These are phyloP conservation scores for Solanum peruvianum DNA, from an alignment of 257 asterid species.

Conservation along the genomic window DNA sequence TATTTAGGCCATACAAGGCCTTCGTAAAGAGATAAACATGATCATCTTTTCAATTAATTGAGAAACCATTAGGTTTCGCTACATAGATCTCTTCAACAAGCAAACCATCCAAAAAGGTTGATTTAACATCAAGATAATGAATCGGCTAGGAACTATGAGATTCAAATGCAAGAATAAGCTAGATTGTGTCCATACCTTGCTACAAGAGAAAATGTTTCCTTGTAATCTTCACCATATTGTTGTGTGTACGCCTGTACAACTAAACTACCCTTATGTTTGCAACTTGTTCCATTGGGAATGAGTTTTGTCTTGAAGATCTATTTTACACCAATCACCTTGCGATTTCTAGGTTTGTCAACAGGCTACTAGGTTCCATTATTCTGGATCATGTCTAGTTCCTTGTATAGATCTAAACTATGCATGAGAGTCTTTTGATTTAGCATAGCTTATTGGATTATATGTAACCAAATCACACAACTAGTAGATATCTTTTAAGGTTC, in stretches of 20 bases:
- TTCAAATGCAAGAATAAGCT: no score
- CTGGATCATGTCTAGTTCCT: not conserved
- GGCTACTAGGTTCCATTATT: not conserved
- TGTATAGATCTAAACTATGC: not conserved
- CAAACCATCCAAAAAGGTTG: not conserved
- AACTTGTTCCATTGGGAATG: not conserved
- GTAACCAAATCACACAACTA: no score
- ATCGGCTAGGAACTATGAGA: no score
- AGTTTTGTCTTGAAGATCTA: no score
- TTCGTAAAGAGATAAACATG: no score
- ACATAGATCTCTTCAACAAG: not conserved
- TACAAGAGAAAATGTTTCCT: no score
- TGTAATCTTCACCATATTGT: no score
- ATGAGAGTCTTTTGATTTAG: not conserved
- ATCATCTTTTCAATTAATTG: no score
- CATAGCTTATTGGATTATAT: not conserved
- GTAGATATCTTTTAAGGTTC: not conserved
- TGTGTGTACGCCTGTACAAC: not conserved
- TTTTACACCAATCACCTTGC: no score
- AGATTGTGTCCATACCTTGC: no score
- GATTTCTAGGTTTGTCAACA: not conserved
- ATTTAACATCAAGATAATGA: not conserved
- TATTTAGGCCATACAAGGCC: not conserved
- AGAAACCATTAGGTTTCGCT: no score
- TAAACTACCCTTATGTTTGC: not conserved